Conservation (phyloP, 2,329 filamentous ascomycete species). For the Cephalotrichum gorgonifer region DNA sequence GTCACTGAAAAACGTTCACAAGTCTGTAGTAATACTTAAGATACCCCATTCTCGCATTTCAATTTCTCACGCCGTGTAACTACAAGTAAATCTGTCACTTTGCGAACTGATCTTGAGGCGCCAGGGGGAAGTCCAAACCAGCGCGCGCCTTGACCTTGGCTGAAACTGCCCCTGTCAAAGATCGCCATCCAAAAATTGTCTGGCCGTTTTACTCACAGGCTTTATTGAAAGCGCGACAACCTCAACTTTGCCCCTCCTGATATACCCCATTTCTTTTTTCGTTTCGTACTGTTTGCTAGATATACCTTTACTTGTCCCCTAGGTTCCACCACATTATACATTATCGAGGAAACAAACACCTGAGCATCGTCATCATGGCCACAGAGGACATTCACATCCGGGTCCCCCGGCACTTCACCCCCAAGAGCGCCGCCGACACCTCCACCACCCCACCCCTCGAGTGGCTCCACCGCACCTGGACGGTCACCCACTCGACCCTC, state of each 20-base stretch:
- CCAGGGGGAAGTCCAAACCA: not conserved
- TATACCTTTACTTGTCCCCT: too few species aligned
- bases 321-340: too few species aligned
- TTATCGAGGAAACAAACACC: not conserved
- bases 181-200: too few species aligned
- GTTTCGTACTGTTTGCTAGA: too few species aligned
- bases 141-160: not conserved
- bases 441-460: slow-evolving; percentile 33
- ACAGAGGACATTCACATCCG: slow-evolving; percentile 2
- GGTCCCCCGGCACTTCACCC: slow-evolving; percentile 1
- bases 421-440: not conserved
- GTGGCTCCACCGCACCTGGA: slow-evolving; percentile 59
- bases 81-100: not conserved
- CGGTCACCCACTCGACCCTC: slow-evolving; percentile 65
- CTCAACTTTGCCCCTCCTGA: too few species aligned
- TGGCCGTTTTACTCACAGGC: too few species aligned
- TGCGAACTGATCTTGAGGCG: too few species aligned
- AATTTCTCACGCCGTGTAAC: not conserved
- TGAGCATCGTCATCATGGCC: not conserved
- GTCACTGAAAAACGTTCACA: not conserved
- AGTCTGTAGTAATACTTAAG: not conserved
- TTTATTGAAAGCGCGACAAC: too few species aligned
- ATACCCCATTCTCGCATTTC: not conserved
- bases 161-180: not conserved
- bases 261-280: too few species aligned